phyloP scores from a whole-genome alignment of 345 rosid genomes.

The Rubroshorea leprosula region DNA sequence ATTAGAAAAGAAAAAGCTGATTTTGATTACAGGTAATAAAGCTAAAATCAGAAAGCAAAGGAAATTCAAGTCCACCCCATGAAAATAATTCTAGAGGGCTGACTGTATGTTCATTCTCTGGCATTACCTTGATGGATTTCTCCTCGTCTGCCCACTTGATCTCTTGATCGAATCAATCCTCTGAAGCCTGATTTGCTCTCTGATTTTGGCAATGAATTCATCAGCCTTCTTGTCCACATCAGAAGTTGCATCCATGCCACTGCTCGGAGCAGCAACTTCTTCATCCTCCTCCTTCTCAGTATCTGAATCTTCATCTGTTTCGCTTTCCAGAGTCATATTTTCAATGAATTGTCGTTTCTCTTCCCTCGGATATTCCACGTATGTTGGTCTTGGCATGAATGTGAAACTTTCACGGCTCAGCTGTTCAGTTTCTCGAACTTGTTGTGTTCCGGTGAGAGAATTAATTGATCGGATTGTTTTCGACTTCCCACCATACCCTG shows the following conservation, averaged over 20 bases:
- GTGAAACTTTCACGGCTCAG: slow-evolving; percentile 15
- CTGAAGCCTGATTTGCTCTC: slow-evolving; percentile 98
- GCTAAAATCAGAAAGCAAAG: slow-evolving; percentile 3
- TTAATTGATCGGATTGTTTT: slow-evolving; percentile 30
- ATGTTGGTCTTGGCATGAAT: slow-evolving; percentile 21
- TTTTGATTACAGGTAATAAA: slow-evolving; percentile 1
- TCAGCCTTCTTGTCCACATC: slow-evolving; percentile 96
- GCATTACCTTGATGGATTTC: slow-evolving; percentile 19
- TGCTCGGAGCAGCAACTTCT: slow-evolving; percentile 27
- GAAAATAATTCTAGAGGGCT: no score
- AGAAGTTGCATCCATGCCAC: slow-evolving; percentile 40
- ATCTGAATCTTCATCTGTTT: slow-evolving; percentile 20
- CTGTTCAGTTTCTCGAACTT: slow-evolving; percentile 16
- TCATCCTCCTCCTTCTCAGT: neutral
- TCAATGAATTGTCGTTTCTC: slow-evolving; percentile 22
- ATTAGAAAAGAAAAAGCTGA: neutral
- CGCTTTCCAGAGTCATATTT: slow-evolving; percentile 31
- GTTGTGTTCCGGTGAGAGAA: slow-evolving; percentile 20
- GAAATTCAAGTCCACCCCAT: slow-evolving; percentile 8
- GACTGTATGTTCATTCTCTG: neutral
- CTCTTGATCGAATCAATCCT: slow-evolving; percentile 83
- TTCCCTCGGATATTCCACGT: slow-evolving; percentile 28
- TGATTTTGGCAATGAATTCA: slow-evolving; percentile 95
- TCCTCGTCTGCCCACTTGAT: slow-evolving; percentile 38
- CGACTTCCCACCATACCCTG: slow-evolving; percentile 25